These are phyloP conservation scores for Ascosphaera apis DNA, from an alignment of 2,329 filamentous ascomycete genomes.

Conservation along the genomic window DNA sequence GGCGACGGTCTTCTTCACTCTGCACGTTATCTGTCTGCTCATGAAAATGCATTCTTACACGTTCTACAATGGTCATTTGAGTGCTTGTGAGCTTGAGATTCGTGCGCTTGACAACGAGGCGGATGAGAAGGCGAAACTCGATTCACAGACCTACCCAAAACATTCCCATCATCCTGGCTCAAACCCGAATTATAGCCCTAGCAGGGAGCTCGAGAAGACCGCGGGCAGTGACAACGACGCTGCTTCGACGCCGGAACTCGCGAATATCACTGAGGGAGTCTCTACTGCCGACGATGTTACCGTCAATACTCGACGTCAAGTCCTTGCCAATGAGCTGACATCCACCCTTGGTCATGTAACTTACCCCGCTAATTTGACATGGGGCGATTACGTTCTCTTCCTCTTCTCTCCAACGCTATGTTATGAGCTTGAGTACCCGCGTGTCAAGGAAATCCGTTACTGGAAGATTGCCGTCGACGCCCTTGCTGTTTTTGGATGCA, in stretches of 20 bases:
- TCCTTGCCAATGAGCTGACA: slow-evolving; percentile 73
- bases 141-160: slow-evolving; percentile 48
- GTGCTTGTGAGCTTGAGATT: slow-evolving; percentile 63
- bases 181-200: slow-evolving; percentile 1
- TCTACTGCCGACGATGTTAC: slow-evolving; percentile 11
- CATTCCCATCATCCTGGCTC: neutral
- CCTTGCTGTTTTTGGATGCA: slow-evolving; percentile 79
- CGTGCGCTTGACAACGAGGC: slow-evolving; percentile 43
- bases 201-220: slow-evolving; percentile 1
- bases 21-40: slow-evolving; percentile 73
- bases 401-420: slow-evolving; percentile 84
- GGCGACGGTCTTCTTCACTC: slow-evolving; percentile 76
- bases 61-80: slow-evolving; percentile 93
- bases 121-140: slow-evolving; percentile 31
- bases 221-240: slow-evolving; percentile 5
- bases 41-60: slow-evolving; percentile 99
- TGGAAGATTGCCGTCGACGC: slow-evolving; percentile 64
- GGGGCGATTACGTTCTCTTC: slow-evolving; percentile 64
- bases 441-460: slow-evolving; percentile 53
- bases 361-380: slow-evolving; percentile 71
- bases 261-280: slow-evolving; percentile 10
- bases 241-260: slow-evolving; percentile 2
- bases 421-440: slow-evolving; percentile 92
- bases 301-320: slow-evolving; percentile 54
- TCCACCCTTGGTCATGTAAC: slow-evolving; percentile 75